Evolutionary conservation across 495 filamentous ascomycete species (phyloP), one percentile per base, ranked within the genome.

Genomic region (Cercophora newfieldiana): DNA sequence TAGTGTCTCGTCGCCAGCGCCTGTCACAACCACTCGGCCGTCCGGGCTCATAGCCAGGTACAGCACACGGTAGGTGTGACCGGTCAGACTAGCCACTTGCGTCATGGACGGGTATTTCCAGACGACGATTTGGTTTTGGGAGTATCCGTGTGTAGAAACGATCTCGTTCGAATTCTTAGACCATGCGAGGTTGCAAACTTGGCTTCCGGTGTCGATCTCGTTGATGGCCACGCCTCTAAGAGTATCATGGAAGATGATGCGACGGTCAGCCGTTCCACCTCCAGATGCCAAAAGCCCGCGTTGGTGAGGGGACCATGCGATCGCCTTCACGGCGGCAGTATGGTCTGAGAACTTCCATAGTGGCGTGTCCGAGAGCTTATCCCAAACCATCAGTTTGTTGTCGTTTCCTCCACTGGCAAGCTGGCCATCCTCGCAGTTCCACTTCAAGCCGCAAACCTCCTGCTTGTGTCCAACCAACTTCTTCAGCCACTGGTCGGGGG

Each of bases 41-140:
- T 98, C 95, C 0, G 95, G 96, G 66, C 92, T 96, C 93, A 98
- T 98, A 7, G 93, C 93, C 24, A 99, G 84, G 75, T 98, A 99
- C 4, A 99, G 83, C 5, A 99, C 95, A 59, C 95, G 87, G 78
- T 94, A 99, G 0, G 95, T 99, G 75, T 99, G 95, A 0, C 95
- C 95, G 0, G 96, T 98, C 37, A 99, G 80, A 64, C 91, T 96
- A 16, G 90, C 95, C 6, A 99, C 92, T 71, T 97, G 95, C 47
- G 91, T 91, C 96, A 99, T 98, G 71, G 88, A 91, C 1, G 95
- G 95, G 74, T 98, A 98, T 74, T 98, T 98, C 95, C 95, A 99
- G 63, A 99, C 89, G 19, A 98, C 93, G 68, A 99, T 97, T 75
- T 97, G 94, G 72, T 99, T 97, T 74, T 99, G 96, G 63, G 86